phyloP scores from a whole-genome alignment of 73 alveolate genomes.

The Paramecium octaurelia region DNA sequence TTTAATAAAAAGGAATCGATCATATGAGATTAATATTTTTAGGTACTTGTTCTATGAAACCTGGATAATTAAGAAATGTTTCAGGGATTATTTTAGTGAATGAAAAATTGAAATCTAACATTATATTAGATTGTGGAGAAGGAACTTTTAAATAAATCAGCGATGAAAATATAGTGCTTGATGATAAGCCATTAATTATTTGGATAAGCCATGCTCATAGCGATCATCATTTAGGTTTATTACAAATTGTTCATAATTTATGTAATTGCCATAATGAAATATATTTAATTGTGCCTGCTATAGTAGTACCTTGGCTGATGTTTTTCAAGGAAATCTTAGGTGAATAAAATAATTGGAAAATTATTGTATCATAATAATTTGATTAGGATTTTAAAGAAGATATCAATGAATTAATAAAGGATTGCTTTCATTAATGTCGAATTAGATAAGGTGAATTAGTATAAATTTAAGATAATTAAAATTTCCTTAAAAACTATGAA shows the following conservation, averaged over 20 bases:
- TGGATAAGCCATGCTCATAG: constrained; percentile 97
- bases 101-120: constrained; percentile 12
- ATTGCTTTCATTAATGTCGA: neutral
- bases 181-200: constrained; percentile 39
- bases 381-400: constrained; percentile 35
- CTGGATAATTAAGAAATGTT: constrained; percentile 59
- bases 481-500: constrained; percentile 11
- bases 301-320: constrained; percentile 76
- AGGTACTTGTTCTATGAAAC: constrained; percentile 63
- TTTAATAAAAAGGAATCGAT: neutral
- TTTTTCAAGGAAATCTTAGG: constrained; percentile 48
- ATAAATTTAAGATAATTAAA: neutral
- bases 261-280: constrained; percentile 66
- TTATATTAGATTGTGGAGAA: constrained; percentile 65
- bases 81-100: constrained; percentile 38
- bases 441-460: neutral
- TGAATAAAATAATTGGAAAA: constrained; percentile 5
- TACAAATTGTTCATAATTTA: constrained; percentile 76
- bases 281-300: constrained; percentile 87
- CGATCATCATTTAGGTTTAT: constrained; percentile 94
- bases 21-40: neutral
- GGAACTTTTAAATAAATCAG: constrained; percentile 44
- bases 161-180: neutral
- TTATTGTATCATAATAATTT: constrained; percentile 3
- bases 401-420: neutral